Evolutionary conservation across 352 stramenopile species (phyloP).

Genomic region (Phytophthora podocarpi): DNA sequence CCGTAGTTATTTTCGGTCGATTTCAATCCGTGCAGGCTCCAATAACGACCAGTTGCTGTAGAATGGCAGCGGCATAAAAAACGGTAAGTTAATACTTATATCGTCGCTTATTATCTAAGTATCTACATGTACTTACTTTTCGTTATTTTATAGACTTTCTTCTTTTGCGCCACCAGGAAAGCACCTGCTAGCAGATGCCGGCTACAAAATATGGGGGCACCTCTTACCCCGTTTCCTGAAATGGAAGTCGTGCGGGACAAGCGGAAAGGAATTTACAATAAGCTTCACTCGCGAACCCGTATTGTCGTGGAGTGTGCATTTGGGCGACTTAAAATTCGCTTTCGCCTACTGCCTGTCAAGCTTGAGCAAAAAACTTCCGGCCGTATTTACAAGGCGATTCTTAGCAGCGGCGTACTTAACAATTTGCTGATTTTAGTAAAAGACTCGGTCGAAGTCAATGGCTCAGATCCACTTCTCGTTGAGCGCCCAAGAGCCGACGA

Average conservation of each 20-base stretch:
- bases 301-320: constrained; percentile 17
- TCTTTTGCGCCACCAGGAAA: constrained; percentile 16
- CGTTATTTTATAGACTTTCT: no score
- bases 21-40: constrained; percentile 20
- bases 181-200: no score
- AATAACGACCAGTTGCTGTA: constrained; percentile 28
- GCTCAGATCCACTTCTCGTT: no score
- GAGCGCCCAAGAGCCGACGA: not conserved
- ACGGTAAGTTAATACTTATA: constrained; percentile 1
- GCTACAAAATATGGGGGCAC: no score
- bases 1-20: not conserved
- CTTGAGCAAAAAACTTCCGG: constrained; percentile 6
- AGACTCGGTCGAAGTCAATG: not conserved
- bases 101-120: not conserved
- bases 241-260: no score
- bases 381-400: constrained; percentile 7
- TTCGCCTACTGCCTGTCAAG: constrained; percentile 3
- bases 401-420: constrained; percentile 12
- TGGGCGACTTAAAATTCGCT: constrained; percentile 14
- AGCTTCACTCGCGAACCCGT: constrained; percentile 1
- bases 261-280: no score
- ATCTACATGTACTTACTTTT: not conserved
- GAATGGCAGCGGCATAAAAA: constrained; percentile 20
- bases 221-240: no score
- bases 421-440: constrained; percentile 8